phyloP scores from a whole-genome alignment of 2,329 filamentous ascomycete genomes.

The Colletotrichum eremochloae region DNA sequence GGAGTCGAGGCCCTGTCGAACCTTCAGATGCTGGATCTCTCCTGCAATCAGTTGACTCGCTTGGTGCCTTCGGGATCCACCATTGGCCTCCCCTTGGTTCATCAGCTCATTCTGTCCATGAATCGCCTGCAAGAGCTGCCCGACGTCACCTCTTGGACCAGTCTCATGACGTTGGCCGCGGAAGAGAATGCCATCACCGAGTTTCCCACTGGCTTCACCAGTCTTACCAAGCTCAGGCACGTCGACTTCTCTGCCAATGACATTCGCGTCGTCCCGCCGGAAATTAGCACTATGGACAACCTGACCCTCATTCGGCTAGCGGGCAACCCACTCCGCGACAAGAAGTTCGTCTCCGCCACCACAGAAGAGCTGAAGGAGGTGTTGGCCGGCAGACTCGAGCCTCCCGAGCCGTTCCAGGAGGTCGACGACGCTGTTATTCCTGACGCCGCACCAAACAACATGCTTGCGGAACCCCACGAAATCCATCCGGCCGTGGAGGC shows the following conservation, averaged over 20 bases:
- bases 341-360: slow-evolving; percentile 84
- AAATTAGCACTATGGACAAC: slow-evolving; percentile 83
- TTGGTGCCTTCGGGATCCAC: slow-evolving; percentile 58
- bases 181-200: slow-evolving; percentile 85
- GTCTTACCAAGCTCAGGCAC: slow-evolving; percentile 76
- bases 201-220: slow-evolving; percentile 82
- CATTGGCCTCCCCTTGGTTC: slow-evolving; percentile 78
- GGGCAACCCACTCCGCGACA: slow-evolving; percentile 92
- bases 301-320: slow-evolving; percentile 81
- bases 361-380: slow-evolving; percentile 86
- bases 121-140: slow-evolving; percentile 84
- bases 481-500: slow-evolving; percentile 21
- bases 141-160: slow-evolving; percentile 79
- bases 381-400: slow-evolving; percentile 75
- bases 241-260: slow-evolving; percentile 91
- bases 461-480: slow-evolving; percentile 45
- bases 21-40: slow-evolving; percentile 83
- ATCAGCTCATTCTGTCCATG: slow-evolving; percentile 81
- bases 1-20: slow-evolving; percentile 69
- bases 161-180: slow-evolving; percentile 78
- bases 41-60: slow-evolving; percentile 78
- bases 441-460: slow-evolving; percentile 49
- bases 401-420: slow-evolving; percentile 61
- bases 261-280: slow-evolving; percentile 80
- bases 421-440: slow-evolving; percentile 42